phyloP scores from a whole-genome alignment of 2,329 filamentous ascomycete genomes.

The Elsinoe australis region DNA sequence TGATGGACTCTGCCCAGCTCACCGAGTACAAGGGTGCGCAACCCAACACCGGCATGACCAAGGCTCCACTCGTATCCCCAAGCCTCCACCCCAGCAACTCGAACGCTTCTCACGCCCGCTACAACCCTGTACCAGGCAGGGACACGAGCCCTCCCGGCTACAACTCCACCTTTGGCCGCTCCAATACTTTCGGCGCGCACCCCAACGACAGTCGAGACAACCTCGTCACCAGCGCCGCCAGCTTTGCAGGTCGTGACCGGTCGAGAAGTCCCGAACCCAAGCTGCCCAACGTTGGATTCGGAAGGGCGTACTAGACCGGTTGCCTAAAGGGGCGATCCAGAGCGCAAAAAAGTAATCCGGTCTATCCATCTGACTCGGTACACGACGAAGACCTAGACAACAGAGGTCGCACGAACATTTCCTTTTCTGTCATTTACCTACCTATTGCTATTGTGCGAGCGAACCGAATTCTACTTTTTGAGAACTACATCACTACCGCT shows the following conservation, averaged over 20 bases:
- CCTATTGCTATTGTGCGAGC: no score
- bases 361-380: no score
- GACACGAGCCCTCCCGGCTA: conserved; percentile 20
- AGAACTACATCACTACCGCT: no score
- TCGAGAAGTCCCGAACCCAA: conserved; percentile 25
- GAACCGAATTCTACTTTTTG: no score
- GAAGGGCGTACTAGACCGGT: conserved; percentile 17
- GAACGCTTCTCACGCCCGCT: conserved; percentile 25
- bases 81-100: conserved; percentile 25
- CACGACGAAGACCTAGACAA: no score
- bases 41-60: conserved; percentile 23
- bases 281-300: conserved; percentile 27
- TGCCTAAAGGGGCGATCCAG: no score
- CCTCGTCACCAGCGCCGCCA: conserved; percentile 28
- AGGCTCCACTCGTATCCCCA: conserved; percentile 27
- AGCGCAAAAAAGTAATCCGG: no score
- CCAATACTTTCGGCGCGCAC: conserved; percentile 19
- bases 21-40: conserved; percentile 35
- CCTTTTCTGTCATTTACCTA: no score
- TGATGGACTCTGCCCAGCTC: conserved; percentile 53
- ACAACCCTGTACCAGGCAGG: conserved; percentile 26
- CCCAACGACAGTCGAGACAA: conserved; percentile 25
- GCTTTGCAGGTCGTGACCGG: conserved; percentile 27
- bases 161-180: conserved; percentile 12
- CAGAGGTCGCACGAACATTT: no score